A percentile compares a stretch with the other conserved stretches of the same genome.
These are phyloP conservation scores for Mycena polygramma DNA, from an alignment of 768 basidiomycete genomes.

Conservation along the genomic window DNA sequence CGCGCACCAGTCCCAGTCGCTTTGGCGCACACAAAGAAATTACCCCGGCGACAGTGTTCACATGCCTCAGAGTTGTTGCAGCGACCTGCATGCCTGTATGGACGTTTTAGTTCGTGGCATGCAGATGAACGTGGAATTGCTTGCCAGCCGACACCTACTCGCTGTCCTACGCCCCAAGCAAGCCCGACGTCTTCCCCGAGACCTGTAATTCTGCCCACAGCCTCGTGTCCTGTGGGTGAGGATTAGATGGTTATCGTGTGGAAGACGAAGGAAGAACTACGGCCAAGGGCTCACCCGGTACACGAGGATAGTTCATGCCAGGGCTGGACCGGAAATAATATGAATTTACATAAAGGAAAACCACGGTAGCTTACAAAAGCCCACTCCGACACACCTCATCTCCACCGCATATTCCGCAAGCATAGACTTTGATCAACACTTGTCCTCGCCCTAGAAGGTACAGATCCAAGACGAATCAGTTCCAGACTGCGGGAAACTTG, in stretches of 20 bases:
- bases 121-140: background rate
- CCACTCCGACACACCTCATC: conserved; percentile 31
- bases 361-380: conserved; percentile 31
- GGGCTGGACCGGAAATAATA: background rate
- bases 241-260: no score
- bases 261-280: no score
- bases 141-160: conserved; percentile 48
- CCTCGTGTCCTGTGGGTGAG: conserved; percentile 5
- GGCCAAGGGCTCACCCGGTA: conserved; percentile 1
- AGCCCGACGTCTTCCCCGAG: conserved; percentile 38
- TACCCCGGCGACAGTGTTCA: conserved; percentile 40
- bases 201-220: conserved; percentile 37
- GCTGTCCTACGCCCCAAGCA: conserved; percentile 43
- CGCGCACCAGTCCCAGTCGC: conserved; percentile 38
- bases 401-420: conserved; percentile 44
- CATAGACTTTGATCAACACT: conserved; percentile 41
- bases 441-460: no score
- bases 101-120: no score
- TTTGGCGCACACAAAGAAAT: conserved; percentile 42
- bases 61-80: conserved; percentile 44
- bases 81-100: conserved; percentile 21
- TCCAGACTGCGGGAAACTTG: no score
- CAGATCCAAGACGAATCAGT: no score
- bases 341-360: background rate
- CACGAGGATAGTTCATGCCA: conserved; percentile 17